A percentile compares a stretch with the other conserved stretches of the same genome.
phyloP scores from a whole-genome alignment of 306 rosid genomes.

The Benincasa hispida region DNA sequence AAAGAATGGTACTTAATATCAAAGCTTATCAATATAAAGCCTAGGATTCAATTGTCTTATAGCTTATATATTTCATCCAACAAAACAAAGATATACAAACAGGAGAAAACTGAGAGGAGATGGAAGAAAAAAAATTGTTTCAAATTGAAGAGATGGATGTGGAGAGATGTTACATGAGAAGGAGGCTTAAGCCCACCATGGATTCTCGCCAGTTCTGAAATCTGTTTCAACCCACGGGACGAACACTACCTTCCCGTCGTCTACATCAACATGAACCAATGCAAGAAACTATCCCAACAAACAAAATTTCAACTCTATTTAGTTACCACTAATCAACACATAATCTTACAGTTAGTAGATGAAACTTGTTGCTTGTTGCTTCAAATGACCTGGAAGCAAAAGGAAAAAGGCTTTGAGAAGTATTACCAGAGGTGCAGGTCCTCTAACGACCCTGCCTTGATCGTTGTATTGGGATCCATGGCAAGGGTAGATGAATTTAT shows the following conservation, averaged over 20 bases:
- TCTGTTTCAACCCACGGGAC: constrained; percentile 96
- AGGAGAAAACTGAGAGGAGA: background rate
- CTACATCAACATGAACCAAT: constrained; percentile 61
- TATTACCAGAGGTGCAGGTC: constrained; percentile 93
- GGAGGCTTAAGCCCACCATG: constrained; percentile 66
- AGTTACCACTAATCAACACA: background rate
- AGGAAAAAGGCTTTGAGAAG: background rate
- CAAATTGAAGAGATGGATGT: background rate
- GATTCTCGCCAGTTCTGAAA: constrained; percentile 77
- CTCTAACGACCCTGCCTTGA: constrained; percentile 92
- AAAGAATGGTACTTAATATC: background rate
- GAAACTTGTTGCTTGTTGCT: background rate
- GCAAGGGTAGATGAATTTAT: constrained; percentile 94
- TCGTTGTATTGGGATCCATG: constrained; percentile 93
- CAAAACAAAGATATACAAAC: background rate
- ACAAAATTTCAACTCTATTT: background rate
- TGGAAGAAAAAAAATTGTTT: constrained; percentile 1
- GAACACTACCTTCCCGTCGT: constrained; percentile 66
- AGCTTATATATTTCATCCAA: background rate
- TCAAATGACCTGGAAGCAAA: background rate
- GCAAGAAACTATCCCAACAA: constrained; percentile 56
- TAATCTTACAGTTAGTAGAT: background rate
- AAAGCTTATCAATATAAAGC: background rate
- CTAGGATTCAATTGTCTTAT: background rate
- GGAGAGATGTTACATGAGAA: constrained; percentile 19